These are phyloP conservation scores for Apiotrichum veenhuisii DNA, from an alignment of 1,284 basidiomycete species.

Conservation along the genomic window DNA sequence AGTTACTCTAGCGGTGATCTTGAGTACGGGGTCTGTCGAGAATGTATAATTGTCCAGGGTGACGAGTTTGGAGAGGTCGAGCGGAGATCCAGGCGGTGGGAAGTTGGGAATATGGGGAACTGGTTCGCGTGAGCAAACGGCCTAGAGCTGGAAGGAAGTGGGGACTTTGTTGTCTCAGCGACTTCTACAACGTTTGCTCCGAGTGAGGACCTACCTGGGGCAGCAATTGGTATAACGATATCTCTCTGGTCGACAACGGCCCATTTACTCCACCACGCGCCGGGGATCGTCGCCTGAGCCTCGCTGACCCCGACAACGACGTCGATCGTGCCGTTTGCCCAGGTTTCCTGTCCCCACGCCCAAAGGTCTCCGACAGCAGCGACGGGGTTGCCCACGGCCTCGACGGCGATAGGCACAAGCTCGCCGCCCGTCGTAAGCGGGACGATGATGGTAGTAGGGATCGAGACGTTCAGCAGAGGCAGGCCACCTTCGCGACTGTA, in stretches of 20 bases:
- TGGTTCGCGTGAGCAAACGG: slow-evolving; percentile 16
- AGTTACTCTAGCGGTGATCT: slow-evolving; percentile 33
- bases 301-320: slow-evolving; percentile 27
- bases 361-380: slow-evolving; percentile 35
- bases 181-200: not conserved
- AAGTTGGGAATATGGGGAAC: slow-evolving; percentile 43
- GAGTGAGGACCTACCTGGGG: slow-evolving; percentile 39
- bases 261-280: slow-evolving; percentile 31
- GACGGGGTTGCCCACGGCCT: slow-evolving; percentile 32
- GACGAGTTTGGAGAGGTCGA: slow-evolving; percentile 41
- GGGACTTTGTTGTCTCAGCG: slow-evolving; percentile 9
- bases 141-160: slow-evolving; percentile 8
- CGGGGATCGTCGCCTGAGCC: slow-evolving; percentile 23
- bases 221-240: slow-evolving; percentile 25
- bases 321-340: slow-evolving; percentile 30
- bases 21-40: slow-evolving; percentile 23
- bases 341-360: slow-evolving; percentile 36
- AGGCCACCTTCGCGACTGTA: slow-evolving; percentile 1
- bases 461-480: slow-evolving; percentile 27
- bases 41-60: slow-evolving; percentile 38
- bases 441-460: slow-evolving; percentile 25
- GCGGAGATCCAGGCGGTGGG: slow-evolving; percentile 35
- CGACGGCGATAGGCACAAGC: slow-evolving; percentile 30
- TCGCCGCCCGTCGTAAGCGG: slow-evolving; percentile 28
- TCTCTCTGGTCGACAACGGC: slow-evolving; percentile 22